Evolutionary conservation across 75 land plant species (phyloP).

Genomic region (Sequoia sempervirens): DNA sequence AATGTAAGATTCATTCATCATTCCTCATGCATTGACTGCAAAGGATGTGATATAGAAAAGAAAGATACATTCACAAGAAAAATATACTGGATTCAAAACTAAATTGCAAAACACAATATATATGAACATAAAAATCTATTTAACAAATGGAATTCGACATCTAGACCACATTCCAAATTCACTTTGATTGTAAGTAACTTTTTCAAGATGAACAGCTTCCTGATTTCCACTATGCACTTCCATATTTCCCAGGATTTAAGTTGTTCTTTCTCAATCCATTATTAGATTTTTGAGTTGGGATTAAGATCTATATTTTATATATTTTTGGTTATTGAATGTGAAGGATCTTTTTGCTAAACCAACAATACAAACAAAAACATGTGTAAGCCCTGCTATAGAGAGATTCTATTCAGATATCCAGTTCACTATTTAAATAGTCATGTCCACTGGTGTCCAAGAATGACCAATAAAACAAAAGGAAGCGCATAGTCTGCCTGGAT

Average conservation of each 20-base stretch:
- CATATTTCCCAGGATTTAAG: too few species aligned
- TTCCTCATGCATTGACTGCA: neutral
- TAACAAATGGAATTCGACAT: neutral
- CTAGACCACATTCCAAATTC: neutral
- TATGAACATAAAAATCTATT: too few species aligned
- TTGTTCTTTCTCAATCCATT: neutral
- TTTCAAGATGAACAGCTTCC: neutral
- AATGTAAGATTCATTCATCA: neutral
- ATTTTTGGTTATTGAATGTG: neutral
- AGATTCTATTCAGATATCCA: neutral
- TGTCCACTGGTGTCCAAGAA: neutral
- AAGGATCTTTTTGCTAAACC: neutral
- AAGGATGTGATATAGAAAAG: neutral
- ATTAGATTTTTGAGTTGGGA: neutral
- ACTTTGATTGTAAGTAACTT: neutral
- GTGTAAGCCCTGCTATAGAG: neutral
- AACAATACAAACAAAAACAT: neutral
- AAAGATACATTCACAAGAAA: too few species aligned
- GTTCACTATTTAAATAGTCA: neutral
- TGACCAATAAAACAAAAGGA: neutral
- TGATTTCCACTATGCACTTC: neutral
- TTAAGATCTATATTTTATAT: neutral
- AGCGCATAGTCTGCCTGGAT: neutral
- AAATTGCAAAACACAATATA: too few species aligned
- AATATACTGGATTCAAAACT: too few species aligned